These are phyloP conservation scores for Aspergillus mulundensis DNA, from an alignment of 495 filamentous ascomycete genomes.

Conservation along the genomic window DNA sequence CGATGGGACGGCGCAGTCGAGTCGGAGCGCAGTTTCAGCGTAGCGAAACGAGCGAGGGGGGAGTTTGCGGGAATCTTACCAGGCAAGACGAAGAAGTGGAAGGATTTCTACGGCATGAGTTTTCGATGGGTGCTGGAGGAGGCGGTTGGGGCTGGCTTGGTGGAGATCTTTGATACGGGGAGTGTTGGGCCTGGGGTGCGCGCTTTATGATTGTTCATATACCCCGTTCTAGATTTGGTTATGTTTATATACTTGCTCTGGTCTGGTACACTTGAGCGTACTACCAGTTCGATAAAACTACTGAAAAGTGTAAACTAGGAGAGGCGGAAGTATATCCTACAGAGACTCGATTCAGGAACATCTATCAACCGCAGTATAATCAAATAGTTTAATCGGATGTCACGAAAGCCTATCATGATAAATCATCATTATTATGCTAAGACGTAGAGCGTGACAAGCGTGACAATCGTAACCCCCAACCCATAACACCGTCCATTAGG, in stretches of 20 bases:
- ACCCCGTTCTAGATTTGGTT: not conserved
- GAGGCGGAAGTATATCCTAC: too few relatives aligned
- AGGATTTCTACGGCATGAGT: conserved; percentile 66
- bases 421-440: not conserved
- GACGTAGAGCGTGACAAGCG: not conserved
- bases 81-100: conserved; percentile 76
- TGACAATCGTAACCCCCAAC: not conserved
- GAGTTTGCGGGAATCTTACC: conserved; percentile 69
- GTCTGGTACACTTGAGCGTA: not conserved
- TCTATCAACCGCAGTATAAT: too few relatives aligned
- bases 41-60: conserved; percentile 61
- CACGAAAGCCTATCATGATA: too few relatives aligned
- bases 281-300: too few relatives aligned
- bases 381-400: too few relatives aligned
- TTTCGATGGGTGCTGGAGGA: conserved; percentile 80
- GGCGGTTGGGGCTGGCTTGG: conserved; percentile 70
- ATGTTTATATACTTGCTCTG: not conserved
- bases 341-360: too few relatives aligned
- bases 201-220: conserved; percentile 35
- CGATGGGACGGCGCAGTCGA: conserved; percentile 77
- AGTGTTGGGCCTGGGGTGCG: conserved; percentile 74
- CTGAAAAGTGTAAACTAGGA: too few relatives aligned
- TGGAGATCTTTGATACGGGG: conserved; percentile 81
- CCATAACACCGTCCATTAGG: not conserved
- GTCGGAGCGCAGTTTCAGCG: conserved; percentile 49